Conservation (phyloP, 2,329 filamentous ascomycete species). For the Fusarium robinianum region DNA sequence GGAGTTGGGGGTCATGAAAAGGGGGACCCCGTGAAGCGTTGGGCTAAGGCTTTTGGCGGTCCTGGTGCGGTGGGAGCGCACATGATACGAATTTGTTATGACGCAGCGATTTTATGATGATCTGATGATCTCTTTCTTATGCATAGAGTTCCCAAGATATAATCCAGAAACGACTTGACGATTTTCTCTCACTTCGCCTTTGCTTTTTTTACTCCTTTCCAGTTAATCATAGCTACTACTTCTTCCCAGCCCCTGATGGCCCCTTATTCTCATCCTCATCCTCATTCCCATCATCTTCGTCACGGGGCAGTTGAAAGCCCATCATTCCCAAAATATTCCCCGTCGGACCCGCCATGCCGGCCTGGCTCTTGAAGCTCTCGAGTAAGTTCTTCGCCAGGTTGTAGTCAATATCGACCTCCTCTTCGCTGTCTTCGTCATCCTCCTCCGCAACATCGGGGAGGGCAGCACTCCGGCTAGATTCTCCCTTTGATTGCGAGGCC, state of each 20-base stretch:
- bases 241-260: slow-evolving; percentile 13
- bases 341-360: slow-evolving; percentile 80
- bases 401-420: slow-evolving; percentile 77
- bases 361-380: slow-evolving; percentile 91
- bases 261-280: slow-evolving; percentile 29
- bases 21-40: too few species aligned
- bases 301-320: slow-evolving; percentile 79
- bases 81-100: slow-evolving; percentile 10
- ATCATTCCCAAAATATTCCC: slow-evolving; percentile 87
- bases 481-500: slow-evolving; percentile 20
- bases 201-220: neutral
- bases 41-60: neutral
- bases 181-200: neutral
- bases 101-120: slow-evolving; percentile 8
- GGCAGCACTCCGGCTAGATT: slow-evolving; percentile 8
- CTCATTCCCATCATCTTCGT: slow-evolving; percentile 64
- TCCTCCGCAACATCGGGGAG: slow-evolving; percentile 47
- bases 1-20: neutral
- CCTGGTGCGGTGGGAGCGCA: slow-evolving; percentile 7
- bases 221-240: slow-evolving; percentile 2
- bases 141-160: slow-evolving; percentile 6
- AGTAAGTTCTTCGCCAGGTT: slow-evolving; percentile 89
- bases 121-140: neutral
- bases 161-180: neutral
- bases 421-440: slow-evolving; percentile 55